Evolutionary conservation across 495 filamentous ascomycete species (phyloP).

Genomic region (Hypoxylon perforatum): DNA sequence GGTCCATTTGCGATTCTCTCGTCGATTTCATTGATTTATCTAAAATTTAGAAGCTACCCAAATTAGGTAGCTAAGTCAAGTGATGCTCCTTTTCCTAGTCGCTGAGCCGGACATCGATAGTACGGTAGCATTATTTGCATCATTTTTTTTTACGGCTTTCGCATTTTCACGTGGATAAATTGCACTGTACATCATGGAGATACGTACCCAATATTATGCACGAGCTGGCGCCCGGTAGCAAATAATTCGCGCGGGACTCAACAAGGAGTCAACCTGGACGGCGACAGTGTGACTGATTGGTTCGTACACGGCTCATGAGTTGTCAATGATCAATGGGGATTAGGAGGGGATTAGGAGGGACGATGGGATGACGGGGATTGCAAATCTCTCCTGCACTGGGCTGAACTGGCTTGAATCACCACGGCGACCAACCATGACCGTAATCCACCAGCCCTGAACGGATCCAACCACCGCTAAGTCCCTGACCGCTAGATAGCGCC

Average conservation of each 20-base stretch:
- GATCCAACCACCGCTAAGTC: slow-evolving; percentile 15
- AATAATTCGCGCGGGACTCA: no score
- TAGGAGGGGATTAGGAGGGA: no score
- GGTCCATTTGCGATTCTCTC: no score
- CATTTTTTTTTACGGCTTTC: not conserved
- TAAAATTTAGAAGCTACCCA: no score
- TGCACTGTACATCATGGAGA: slow-evolving; percentile 1
- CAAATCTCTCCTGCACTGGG: not conserved
- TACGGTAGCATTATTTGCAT: slow-evolving; percentile 5
- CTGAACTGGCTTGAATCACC: not conserved
- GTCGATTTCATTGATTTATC: no score
- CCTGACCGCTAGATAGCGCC: slow-evolving; percentile 28
- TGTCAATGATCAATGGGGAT: not conserved
- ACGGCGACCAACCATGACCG: not conserved
- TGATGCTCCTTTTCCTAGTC: no score
- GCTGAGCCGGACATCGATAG: not conserved
- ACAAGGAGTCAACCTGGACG: no score
- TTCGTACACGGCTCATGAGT: not conserved
- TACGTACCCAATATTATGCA: not conserved
- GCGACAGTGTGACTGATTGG: not conserved
- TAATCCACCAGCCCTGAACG: no score
- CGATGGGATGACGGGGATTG: no score
- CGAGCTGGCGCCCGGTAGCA: no score
- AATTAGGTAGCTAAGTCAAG: no score
- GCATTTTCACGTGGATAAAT: not conserved